Percentiles rank a stretch among this genome's conserved stretches.
Conservation (phyloP, 768 basidiomycete genomes). For the Tulasnella sp. region DNA sequence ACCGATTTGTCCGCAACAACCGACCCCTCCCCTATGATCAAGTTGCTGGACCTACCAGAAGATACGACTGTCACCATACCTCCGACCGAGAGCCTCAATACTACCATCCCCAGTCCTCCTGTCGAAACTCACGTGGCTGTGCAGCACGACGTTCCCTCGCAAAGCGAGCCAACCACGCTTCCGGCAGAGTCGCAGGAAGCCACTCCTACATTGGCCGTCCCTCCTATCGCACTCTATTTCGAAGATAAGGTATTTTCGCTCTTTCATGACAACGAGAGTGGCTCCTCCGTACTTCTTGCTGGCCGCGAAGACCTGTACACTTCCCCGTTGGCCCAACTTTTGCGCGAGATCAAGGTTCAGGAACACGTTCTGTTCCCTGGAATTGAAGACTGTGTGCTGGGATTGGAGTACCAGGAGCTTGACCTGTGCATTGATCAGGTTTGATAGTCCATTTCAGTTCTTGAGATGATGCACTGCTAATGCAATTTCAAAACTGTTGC, state of each 20-base stretch:
- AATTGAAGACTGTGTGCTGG: constrained; percentile 1
- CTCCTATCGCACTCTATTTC: constrained; percentile 2
- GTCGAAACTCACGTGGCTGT: constrained; percentile 1
- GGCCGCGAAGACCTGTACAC: not conserved
- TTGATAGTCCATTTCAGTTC: not conserved
- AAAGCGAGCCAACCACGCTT: too few relatives aligned
- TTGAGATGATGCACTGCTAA: not conserved
- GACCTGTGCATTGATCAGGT: constrained; percentile 15
- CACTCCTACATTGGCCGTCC: not conserved
- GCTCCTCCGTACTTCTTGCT: not conserved
- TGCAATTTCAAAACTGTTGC: not conserved
- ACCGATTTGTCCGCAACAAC: not conserved
- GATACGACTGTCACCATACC: not conserved
- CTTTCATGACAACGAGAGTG: constrained; percentile 8
- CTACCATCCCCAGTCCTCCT: not conserved
- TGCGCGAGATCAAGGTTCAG: not conserved
- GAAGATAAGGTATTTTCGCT: constrained; percentile 5
- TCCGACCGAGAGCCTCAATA: not conserved
- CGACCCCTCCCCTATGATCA: not conserved
- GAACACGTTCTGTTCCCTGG: not conserved
- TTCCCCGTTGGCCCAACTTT: not conserved
- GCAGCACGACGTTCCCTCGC: too few relatives aligned
- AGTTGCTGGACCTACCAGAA: not conserved
- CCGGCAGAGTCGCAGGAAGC: not conserved
- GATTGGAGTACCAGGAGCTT: constrained; percentile 8